These are phyloP conservation scores for Chaetomium cochliodes DNA, from an alignment of 495 filamentous ascomycete species.

Conservation along the genomic window DNA sequence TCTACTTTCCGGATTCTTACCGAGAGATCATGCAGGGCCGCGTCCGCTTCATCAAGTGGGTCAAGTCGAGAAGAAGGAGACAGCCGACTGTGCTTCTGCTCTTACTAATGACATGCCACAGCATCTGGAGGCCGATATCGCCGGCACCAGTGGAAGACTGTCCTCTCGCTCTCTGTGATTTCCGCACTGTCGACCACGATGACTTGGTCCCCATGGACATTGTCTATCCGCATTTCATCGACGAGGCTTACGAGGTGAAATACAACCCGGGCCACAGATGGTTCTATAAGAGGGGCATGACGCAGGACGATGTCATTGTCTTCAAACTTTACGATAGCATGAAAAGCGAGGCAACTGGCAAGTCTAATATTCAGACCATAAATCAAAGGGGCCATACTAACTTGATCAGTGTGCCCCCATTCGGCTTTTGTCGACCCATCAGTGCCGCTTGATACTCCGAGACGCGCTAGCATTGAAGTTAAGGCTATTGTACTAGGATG, in stretches of 20 bases:
- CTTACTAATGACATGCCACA: not conserved
- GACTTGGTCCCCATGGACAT: conserved; percentile 17
- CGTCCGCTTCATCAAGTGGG: conserved; percentile 21
- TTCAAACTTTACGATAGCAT: conserved; percentile 22
- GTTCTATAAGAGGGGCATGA: conserved; percentile 22
- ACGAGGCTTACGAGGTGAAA: conserved; percentile 22
- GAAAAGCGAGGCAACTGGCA: conserved; percentile 16
- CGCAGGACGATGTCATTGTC: conserved; percentile 16
- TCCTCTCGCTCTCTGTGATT: conserved; percentile 20
- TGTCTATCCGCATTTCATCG: conserved; percentile 20
- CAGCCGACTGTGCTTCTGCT: not conserved
- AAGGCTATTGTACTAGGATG: conserved; percentile 20
- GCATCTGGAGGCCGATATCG: conserved; percentile 21
- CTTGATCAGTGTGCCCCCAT: conserved; percentile 19
- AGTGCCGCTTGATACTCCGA: not conserved
- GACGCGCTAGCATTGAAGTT: conserved; percentile 21
- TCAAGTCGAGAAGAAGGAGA: not conserved
- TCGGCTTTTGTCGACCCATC: conserved; percentile 19
- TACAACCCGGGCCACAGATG: conserved; percentile 21
- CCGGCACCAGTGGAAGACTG: conserved; percentile 20
- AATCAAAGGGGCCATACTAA: not conserved
- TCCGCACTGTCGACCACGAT: conserved; percentile 16
- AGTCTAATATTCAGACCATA: not conserved
- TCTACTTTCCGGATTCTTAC: conserved; percentile 19
- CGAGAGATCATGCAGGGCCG: conserved; percentile 11